Percentiles rank a stretch among this genome's conserved stretches.
These are phyloP conservation scores for Myochromella boudieri DNA, from an alignment of 768 basidiomycete species.

Conservation along the genomic window DNA sequence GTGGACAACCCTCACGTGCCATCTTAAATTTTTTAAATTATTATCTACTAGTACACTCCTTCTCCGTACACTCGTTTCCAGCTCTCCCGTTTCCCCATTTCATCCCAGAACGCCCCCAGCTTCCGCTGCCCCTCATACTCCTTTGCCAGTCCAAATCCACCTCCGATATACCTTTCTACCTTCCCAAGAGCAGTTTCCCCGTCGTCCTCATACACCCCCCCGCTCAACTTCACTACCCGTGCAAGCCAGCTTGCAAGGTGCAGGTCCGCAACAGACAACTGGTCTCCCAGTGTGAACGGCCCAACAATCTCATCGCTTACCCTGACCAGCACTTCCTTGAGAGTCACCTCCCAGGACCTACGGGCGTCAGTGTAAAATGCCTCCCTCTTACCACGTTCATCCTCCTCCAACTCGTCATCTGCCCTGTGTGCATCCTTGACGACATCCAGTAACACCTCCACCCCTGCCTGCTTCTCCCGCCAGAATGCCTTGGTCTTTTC, in stretches of 20 bases:
- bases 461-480: slow-evolving; percentile 50
- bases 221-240: slow-evolving; percentile 56
- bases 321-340: slow-evolving; percentile 45
- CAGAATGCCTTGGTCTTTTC: slow-evolving; percentile 66
- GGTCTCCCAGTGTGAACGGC: slow-evolving; percentile 73
- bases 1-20: not conserved
- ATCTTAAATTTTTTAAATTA: not conserved
- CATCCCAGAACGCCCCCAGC: slow-evolving; percentile 73
- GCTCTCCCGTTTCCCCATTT: slow-evolving; percentile 60
- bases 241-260: slow-evolving; percentile 79
- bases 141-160: slow-evolving; percentile 41
- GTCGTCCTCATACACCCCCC: slow-evolving; percentile 49
- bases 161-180: slow-evolving; percentile 52
- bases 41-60: slow-evolving; percentile 19
- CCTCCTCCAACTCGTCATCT: slow-evolving; percentile 36
- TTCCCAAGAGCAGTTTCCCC: slow-evolving; percentile 50
- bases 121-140: slow-evolving; percentile 39
- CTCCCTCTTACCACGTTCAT: slow-evolving; percentile 37
- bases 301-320: slow-evolving; percentile 61
- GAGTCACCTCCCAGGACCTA: slow-evolving; percentile 49
- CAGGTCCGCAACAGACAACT: slow-evolving; percentile 78
- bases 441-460: slow-evolving; percentile 43
- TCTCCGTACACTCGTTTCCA: slow-evolving; percentile 66
- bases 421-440: slow-evolving; percentile 43
- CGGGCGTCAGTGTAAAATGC: slow-evolving; percentile 52